phyloP scores from a whole-genome alignment of 2,329 filamentous ascomycete species.

The Hymenoscyphus repandus region DNA sequence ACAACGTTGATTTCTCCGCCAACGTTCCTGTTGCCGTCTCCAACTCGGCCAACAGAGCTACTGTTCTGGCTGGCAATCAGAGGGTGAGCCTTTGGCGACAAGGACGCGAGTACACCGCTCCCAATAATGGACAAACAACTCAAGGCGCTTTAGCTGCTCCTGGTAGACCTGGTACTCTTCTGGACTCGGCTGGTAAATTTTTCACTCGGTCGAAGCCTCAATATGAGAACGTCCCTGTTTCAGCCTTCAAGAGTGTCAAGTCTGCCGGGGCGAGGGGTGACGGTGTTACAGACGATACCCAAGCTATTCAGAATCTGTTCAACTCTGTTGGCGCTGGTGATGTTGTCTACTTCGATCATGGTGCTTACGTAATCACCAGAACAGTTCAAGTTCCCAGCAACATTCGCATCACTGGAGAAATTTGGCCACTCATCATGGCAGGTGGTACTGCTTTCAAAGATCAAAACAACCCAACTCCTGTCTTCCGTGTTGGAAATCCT shows the following conservation, averaged over 20 bases:
- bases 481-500: constrained; percentile 75
- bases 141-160: constrained; percentile 54
- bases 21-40: constrained; percentile 64
- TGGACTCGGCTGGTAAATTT: constrained; percentile 59
- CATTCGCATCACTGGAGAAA: constrained; percentile 83
- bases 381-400: constrained; percentile 71
- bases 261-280: constrained; percentile 80
- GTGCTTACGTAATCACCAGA: constrained; percentile 57
- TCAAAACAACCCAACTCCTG: constrained; percentile 69
- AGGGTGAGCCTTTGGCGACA: constrained; percentile 71
- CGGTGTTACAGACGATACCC: constrained; percentile 76
- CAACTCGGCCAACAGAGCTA: constrained; percentile 47
- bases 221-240: constrained; percentile 64
- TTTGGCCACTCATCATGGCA: constrained; percentile 87
- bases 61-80: constrained; percentile 64
- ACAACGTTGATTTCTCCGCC: constrained; percentile 78
- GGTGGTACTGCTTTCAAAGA: constrained; percentile 71
- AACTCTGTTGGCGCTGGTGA: constrained; percentile 59
- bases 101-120: constrained; percentile 62
- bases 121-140: constrained; percentile 43
- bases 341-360: constrained; percentile 71
- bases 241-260: constrained; percentile 78
- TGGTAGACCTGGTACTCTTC: constrained; percentile 61
- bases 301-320: constrained; percentile 73
- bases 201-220: constrained; percentile 86